A percentile compares a stretch with the other conserved stretches of the same genome.
These are phyloP conservation scores for Chlorella sp. DNA, from an alignment of 139 green algal genomes.

Conservation along the genomic window DNA sequence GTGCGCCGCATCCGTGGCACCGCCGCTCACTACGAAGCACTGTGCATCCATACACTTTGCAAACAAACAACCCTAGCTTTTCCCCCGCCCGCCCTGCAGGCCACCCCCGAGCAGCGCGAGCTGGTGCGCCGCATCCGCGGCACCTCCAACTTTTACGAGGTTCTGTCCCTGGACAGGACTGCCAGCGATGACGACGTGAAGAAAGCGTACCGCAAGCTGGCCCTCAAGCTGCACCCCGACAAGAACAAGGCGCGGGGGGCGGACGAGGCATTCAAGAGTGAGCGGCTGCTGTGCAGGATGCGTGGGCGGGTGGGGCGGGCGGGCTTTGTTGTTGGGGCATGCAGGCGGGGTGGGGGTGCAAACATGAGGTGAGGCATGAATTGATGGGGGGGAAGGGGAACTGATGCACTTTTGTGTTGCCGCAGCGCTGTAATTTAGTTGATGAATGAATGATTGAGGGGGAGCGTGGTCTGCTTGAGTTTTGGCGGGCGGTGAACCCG, in stretches of 20 bases:
- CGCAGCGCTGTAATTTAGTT: too few species aligned
- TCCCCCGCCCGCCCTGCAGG: conserved; percentile 2
- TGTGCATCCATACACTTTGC: too few species aligned
- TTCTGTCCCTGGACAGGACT: conserved; percentile 43
- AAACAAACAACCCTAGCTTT: neutral
- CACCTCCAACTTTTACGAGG: conserved; percentile 60
- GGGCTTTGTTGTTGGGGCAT: neutral
- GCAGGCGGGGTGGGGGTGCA: neutral
- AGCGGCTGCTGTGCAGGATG: neutral
- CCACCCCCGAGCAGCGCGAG: conserved; percentile 59
- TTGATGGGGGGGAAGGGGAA: too few species aligned
- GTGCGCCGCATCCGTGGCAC: neutral
- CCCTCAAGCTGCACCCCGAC: conserved; percentile 93
- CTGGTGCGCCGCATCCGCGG: conserved; percentile 45
- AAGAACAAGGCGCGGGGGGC: conserved; percentile 80
- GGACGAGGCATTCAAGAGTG: conserved; percentile 73
- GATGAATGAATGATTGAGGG: too few species aligned
- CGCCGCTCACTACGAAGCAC: neutral
- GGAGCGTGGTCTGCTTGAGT: too few species aligned
- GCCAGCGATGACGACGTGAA: conserved; percentile 61
- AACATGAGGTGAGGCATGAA: too few species aligned
- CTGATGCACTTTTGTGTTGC: too few species aligned
- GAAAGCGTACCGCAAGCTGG: conserved; percentile 60
- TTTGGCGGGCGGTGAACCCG: too few species aligned
- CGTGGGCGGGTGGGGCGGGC: neutral